These are phyloP conservation scores for Clonostachys byssicola DNA, from an alignment of 2,329 filamentous ascomycete genomes.

Conservation along the genomic window DNA sequence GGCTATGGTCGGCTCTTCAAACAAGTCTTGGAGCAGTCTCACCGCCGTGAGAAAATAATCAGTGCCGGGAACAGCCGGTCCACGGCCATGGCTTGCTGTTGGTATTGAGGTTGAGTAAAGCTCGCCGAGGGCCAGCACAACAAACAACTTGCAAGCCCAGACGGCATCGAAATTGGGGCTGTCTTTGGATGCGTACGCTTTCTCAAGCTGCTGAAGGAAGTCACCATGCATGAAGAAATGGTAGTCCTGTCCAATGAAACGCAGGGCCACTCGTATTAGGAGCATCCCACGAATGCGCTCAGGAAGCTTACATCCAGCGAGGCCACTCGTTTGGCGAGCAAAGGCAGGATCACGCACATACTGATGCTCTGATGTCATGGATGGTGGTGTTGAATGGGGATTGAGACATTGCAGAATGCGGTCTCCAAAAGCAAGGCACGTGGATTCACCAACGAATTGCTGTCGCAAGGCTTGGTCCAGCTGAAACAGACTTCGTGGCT, in stretches of 20 bases:
- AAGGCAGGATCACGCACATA: constrained; percentile 5
- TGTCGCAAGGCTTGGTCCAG: constrained; percentile 5
- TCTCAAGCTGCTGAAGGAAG: constrained; percentile 4
- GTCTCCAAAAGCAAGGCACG: constrained; percentile 6
- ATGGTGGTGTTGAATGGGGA: constrained; percentile 2
- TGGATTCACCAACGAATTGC: constrained; percentile 8
- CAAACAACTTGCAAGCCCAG: constrained; percentile 7
- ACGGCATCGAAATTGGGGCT: neutral
- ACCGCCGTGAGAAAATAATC: constrained; percentile 7
- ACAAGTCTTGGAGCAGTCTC: constrained; percentile 4
- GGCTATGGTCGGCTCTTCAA: constrained; percentile 7
- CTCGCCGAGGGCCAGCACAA: constrained; percentile 5
- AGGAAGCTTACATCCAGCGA: constrained; percentile 3
- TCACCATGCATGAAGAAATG: constrained; percentile 7
- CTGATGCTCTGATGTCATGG: neutral
- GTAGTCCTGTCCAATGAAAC: constrained; percentile 8
- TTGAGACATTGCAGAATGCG: constrained; percentile 7
- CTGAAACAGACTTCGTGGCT: constrained; percentile 3
- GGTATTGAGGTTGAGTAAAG: constrained; percentile 6
- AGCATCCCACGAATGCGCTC: constrained; percentile 7
- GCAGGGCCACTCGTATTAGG: constrained; percentile 8
- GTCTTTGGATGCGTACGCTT: constrained; percentile 1
- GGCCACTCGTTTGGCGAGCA: constrained; percentile 2
- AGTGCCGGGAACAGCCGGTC: constrained; percentile 4
- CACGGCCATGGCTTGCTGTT: neutral